Conservation (phyloP, 1,139 yeast genomes). For the Diutina rugosa region DNA sequence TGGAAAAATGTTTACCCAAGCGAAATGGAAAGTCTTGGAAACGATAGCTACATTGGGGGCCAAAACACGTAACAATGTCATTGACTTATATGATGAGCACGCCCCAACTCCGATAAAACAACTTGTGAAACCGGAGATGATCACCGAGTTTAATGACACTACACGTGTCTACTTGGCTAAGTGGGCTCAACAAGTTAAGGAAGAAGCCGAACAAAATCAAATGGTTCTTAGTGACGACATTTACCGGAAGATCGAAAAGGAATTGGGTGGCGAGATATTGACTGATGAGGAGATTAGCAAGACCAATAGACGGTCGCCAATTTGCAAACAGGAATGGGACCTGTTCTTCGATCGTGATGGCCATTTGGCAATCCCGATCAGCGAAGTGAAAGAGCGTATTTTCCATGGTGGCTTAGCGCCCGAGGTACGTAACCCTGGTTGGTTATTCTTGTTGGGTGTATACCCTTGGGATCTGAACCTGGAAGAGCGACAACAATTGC, state of each 20-base stretch:
- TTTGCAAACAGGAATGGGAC: constrained; percentile 68
- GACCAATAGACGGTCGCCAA: constrained; percentile 54
- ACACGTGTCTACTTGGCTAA: constrained; percentile 87
- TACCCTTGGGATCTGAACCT: constrained; percentile 79
- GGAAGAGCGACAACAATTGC: constrained; percentile 52
- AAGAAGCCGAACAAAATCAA: constrained; percentile 74
- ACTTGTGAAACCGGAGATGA: constrained; percentile 64
- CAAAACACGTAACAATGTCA: constrained; percentile 45
- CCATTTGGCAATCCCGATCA: constrained; percentile 52
- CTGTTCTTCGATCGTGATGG: constrained; percentile 75
- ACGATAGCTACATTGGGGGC: constrained; percentile 76
- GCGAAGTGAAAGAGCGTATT: constrained; percentile 67
- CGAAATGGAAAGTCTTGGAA: constrained; percentile 80
- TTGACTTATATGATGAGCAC: constrained; percentile 50
- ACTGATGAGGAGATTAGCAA: constrained; percentile 47
- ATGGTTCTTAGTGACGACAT: constrained; percentile 33
- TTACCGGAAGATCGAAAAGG: constrained; percentile 46
- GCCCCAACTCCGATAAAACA: constrained; percentile 48
- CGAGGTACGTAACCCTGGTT: constrained; percentile 55
- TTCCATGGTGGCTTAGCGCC: constrained; percentile 81
- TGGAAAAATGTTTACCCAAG: constrained; percentile 42
- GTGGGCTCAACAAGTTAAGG: constrained; percentile 94
- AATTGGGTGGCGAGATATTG: constrained; percentile 44
- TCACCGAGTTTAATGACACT: constrained; percentile 86
- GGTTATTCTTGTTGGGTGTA: constrained; percentile 76